Base-by-base conservation (phyloP, 306 rosid genomes). In the Lathyrus oleraceus region DNA sequence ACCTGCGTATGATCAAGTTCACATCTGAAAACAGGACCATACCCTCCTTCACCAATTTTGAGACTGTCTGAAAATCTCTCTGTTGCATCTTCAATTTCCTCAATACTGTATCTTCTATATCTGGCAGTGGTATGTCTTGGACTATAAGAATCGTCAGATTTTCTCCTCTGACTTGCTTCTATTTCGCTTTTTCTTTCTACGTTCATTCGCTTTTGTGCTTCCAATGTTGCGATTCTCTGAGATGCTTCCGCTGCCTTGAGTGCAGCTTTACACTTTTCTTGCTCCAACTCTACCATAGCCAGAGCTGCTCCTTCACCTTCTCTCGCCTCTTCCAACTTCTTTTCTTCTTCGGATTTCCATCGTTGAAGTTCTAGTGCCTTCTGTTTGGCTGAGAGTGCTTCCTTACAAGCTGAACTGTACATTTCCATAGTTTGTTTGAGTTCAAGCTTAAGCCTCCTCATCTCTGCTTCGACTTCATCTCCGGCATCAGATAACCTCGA, bases 21-120 rank as follows among this genome's bases (percentile, higher is more conserved):
- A 62, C 90, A 76, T 54, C 59, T 81, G 74, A 75, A 93, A 2
- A 93, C 98, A 0, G 98, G 98, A 9, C 98, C 98, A 59, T 93
- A 93, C 21, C 98, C 98, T 76, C 98, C 98, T 85, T 93, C 98
- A 0, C 98, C 98, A 4, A 93, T 87, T 78, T 88, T 93, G 61
- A 78, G 81, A 17, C 78, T 36, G 0, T 71, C 85, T 0, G 87
- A 52, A 39, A 93, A 93, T 39, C 14, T 15, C 0, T 81, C 4
- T 2, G 98, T 93, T n/a, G 96, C 98, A 2, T 52, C 59, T 82
- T 93, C 96, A 38, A 93, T 93, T 70, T 90, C 97, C 71, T 90
- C 82, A 10, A 93, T 85, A 9, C 66, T 44, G 76, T 93, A 93
- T 74, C 45, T 81, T 70, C 95, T 83, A 71, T 86, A 87, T 63